Evolutionary conservation across 148 eudicot genomes (phyloP), one percentile per base, ranked within the genome.

Genomic region (Talinum fruticosum): DNA sequence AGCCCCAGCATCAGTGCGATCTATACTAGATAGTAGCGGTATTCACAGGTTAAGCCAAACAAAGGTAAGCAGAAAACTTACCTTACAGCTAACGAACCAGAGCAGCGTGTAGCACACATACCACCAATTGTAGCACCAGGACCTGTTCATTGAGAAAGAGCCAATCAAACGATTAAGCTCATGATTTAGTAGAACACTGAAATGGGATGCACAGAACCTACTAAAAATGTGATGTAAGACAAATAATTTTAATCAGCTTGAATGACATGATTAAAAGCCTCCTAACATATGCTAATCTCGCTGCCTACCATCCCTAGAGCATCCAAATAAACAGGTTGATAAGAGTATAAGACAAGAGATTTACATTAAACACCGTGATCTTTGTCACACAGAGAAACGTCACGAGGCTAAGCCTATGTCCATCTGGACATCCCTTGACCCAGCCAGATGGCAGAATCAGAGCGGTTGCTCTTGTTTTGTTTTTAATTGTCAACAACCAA

Each of bases 61-160:
- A 70, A 35, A 34, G 36, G 62, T 44, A 66, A 72, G 37, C 14
- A 57, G 51, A 74, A 37, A 41, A 54, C 78, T 65, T 81, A 95
- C 98, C 98, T 95, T 81, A 93, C 99, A 73, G 99, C 99, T 81
- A 96, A 87, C 61, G 99, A 93, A 84, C 99, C 99, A 71, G 99
- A 96, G 84, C 99, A 96, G 37, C 99, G 99, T 12, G 99, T 96
- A 34, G 97, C 99, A 85, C 99, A 96, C 99, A 96, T 96, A 54
- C 99, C 99, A 36, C 99, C 99, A 76, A 96, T 93, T 79, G 99
- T 91, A 80, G 99, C 99, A 75, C 99, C 99, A 79, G 99, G 99
- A 75, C 98, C 98, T 95, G 89, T 49, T 64, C 79, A 75, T 79
- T 73, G 29, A 51, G 49, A 69, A 64, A 72, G 36, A 73, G 4